Evolutionary conservation across 1,284 basidiomycete species (phyloP), one percentile per base, ranked within the genome.

Genomic region (Tremellales sp.): DNA sequence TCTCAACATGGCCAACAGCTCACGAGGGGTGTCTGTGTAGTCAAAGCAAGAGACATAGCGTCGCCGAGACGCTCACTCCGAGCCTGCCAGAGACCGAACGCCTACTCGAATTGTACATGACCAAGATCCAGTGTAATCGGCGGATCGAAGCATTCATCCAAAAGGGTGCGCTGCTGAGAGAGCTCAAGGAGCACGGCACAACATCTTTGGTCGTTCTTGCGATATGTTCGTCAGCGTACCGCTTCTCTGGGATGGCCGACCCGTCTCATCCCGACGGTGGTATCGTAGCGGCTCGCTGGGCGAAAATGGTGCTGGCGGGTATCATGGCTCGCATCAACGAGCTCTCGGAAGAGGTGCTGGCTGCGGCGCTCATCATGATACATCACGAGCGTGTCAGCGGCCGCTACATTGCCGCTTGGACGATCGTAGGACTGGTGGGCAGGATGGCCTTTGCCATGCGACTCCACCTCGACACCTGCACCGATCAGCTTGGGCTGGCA

Each of bases 251-350:
- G 7, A n/a, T n/a, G 5, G 46, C 39, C 3, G 40, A 48, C 23
- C 10, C 26, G 8, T n/a, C 17, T 22, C 24, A 48, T 42, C 46
- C 46, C 13, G 46, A 48, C 23, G 46, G 46, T 5, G 46, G 46
- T 10, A n/a, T 29, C 12, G 25, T 22, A 7, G n/a, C 40, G 11
- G 40, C 24, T 2, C 24, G 23, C 17, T 48, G 39, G 46, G 46
- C 39, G 4, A n/a, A 40, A 22, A 26, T 27, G 6, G 27, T 35
- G 15, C 27, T 22, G 15, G 13, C 4, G 25, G 17, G 19, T 24
- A 17, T 42, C 4, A 40, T 27, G 25, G 17, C 27, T 2, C 25
- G 26, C 26, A 12, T 15, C n/a, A 24, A 36, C 19, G n/a, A 17
- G 2, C 17, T 46, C 33, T 21, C 26, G n/a, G 11, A n/a, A 13